These are phyloP conservation scores for Cryptococcus floricola DNA, from an alignment of 1,284 basidiomycete genomes.

Conservation along the genomic window DNA sequence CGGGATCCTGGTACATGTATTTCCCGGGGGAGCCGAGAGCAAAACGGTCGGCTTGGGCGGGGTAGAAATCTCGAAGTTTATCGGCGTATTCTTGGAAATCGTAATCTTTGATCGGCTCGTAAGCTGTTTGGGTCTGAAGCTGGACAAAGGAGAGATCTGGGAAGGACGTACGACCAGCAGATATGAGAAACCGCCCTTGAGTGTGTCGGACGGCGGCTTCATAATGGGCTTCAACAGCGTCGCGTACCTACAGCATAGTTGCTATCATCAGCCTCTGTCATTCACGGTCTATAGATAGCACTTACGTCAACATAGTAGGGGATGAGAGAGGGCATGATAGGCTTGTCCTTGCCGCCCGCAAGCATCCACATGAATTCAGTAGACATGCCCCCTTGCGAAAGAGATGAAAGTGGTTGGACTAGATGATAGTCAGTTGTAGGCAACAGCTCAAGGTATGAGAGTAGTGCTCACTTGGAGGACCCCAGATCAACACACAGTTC, in stretches of 20 bases:
- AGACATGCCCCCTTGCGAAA: neutral
- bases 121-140: no score
- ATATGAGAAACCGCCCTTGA: neutral
- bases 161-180: neutral
- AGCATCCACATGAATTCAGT: neutral
- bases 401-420: neutral
- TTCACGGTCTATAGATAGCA: neutral
- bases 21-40: neutral
- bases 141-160: neutral
- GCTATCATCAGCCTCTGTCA: neutral
- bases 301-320: conserved; percentile 5
- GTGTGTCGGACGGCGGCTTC: neutral
- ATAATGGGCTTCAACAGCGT: neutral
- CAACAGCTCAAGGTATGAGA: neutral
- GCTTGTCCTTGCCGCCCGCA: neutral
- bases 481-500: neutral
- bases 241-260: neutral
- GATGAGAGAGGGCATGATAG: conserved; percentile 2
- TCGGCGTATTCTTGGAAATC: neutral
- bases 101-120: neutral
- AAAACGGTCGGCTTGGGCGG: neutral
- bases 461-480: neutral
- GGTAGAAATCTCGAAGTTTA: neutral
- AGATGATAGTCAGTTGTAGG: neutral
- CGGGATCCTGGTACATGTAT: conserved; percentile 1